Evolutionary conservation across 768 basidiomycete genomes (phyloP), one percentile per base, ranked within the genome.

Genomic region (Boletus pseudo-olivaceus): DNA sequence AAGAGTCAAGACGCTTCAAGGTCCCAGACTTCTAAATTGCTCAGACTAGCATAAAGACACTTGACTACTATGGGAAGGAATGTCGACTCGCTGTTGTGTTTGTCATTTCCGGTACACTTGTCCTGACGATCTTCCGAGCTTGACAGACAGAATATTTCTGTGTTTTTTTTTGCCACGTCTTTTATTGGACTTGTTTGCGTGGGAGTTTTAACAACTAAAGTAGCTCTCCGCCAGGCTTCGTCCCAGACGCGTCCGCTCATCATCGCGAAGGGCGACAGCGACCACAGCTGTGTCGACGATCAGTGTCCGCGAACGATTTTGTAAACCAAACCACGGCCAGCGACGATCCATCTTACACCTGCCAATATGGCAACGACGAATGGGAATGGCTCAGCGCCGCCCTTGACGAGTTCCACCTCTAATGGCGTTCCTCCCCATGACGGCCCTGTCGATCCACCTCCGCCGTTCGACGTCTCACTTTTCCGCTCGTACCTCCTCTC

Each of bases 401-500:
- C 70, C 47, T 60, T 70, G 57, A 63, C 69, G 29, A 56, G 54
- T 20, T 65, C 71, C 26, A 57, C 58, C 12, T 68, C 71, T 32
- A 72, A 71, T 20, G 69, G 70, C 42, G 51, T 45, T 11, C 48
- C 60, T 15, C 32, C 62, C 6, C 62, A 64, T 32, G 69, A 72
- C 40, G 61, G 68, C 54, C 64, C 70, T 30, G 67, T 74, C 50
- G 72, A 74, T 59, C 62, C 79, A 7, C 65, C 78, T 27, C 67
- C 71, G 12, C 65, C 65, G 0, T 91, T 91, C 68, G 90, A 93
- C 70, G 68, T 86, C 10, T 75, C 79, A 29, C 70, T 86, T 53
- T 90, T 94, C 67, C 82, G 79, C 55, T 73, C 78, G 9, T 94
- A 93, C 72, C 76, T 94, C 30, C 73, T 81, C 39, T 75, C 82